A percentile compares a stretch with the other conserved stretches of the same genome.
These are phyloP conservation scores for Yamadazyma buinensis DNA, from an alignment of 1,139 yeast species.

Conservation along the genomic window DNA sequence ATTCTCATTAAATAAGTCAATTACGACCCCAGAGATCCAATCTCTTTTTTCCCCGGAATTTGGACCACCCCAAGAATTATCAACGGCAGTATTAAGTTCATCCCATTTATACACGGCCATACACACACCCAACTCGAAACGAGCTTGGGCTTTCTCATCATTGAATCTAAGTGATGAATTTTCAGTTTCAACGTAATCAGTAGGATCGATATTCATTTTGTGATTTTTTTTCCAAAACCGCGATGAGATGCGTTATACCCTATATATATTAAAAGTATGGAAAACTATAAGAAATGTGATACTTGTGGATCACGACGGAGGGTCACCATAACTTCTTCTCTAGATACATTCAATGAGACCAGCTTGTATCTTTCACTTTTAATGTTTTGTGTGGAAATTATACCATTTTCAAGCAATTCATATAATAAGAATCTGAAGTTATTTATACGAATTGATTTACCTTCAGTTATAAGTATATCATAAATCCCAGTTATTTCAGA, in stretches of 20 bases:
- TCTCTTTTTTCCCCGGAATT: conserved; percentile 88
- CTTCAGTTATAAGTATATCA: background rate
- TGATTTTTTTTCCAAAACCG: background rate
- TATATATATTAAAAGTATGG: background rate
- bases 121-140: conserved; percentile 91
- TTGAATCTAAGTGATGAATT: conserved; percentile 46
- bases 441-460: conserved; percentile 25
- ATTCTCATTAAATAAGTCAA: conserved; percentile 66
- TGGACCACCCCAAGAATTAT: conserved; percentile 95
- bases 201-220: conserved; percentile 34
- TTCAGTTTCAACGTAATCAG: conserved; percentile 44
- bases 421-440: conserved; percentile 52
- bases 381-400: conserved; percentile 62
- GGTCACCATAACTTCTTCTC: conserved; percentile 62
- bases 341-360: conserved; percentile 63
- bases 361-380: conserved; percentile 65
- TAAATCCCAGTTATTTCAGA: background rate
- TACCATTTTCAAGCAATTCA: conserved; percentile 76
- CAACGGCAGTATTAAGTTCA: conserved; percentile 86
- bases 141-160: conserved; percentile 69
- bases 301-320: conserved; percentile 47
- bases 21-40: conserved; percentile 83
- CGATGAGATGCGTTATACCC: conserved; percentile 1
- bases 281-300: conserved; percentile 1
- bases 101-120: conserved; percentile 91